These are phyloP conservation scores for Phytophthora quininea DNA, from an alignment of 352 stramenopile genomes.

Conservation along the genomic window DNA sequence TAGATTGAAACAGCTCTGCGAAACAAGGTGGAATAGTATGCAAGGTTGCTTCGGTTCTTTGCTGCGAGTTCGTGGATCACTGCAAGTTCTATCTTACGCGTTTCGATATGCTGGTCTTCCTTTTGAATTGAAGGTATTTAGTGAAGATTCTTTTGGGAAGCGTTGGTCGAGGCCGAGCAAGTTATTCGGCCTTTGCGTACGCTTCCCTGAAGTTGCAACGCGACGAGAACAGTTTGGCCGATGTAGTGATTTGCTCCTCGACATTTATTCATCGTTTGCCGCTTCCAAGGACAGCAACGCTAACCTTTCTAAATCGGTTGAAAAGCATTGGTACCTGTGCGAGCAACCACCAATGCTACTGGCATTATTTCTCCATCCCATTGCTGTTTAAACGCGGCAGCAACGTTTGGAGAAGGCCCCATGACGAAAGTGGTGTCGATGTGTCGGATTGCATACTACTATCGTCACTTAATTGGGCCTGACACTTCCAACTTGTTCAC, in stretches of 20 bases:
- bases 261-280: neutral
- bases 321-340: conserved; percentile 8
- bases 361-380: conserved; percentile 13
- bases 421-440: conserved; percentile 7
- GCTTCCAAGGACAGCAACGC: neutral
- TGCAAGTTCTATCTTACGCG: neutral
- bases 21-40: neutral
- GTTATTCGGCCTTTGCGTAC: neutral
- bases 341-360: conserved; percentile 19
- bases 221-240: neutral
- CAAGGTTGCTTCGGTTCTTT: neutral
- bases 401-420: conserved; percentile 4
- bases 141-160: neutral
- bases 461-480: neutral
- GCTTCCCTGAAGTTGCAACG: neutral
- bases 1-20: neutral
- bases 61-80: neutral
- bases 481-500: neutral
- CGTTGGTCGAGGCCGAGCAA: neutral
- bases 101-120: neutral
- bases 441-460: conserved; percentile 23
- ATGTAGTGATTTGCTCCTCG: neutral
- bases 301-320: conserved; percentile 1
- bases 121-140: neutral
- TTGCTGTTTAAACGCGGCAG: neutral